A percentile compares a stretch with the other conserved stretches of the same genome.
Conservation (phyloP, 2,329 filamentous ascomycete species). For the Aureobasidium sp. region DNA sequence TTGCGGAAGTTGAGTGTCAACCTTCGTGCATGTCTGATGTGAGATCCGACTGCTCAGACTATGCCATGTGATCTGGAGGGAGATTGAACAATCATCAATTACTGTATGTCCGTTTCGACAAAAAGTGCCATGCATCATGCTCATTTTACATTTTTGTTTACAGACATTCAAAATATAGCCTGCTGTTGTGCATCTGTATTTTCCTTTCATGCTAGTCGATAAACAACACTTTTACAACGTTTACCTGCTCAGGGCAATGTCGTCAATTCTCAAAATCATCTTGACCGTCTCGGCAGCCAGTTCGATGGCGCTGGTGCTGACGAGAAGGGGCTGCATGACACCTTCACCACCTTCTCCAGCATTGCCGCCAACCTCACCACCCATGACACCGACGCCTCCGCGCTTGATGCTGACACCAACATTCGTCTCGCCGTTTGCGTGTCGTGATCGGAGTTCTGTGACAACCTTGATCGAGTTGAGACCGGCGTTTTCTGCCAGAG, state of each 20-base stretch:
- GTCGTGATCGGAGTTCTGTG: conserved; percentile 85
- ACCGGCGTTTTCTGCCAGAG: conserved; percentile 92
- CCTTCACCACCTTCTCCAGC: conserved; percentile 36
- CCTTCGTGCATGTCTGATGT: background rate
- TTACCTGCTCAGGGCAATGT: conserved; percentile 48
- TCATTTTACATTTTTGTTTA: conserved; percentile 12
- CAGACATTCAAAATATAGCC: conserved; percentile 8
- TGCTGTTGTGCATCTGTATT: background rate
- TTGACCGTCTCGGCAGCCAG: conserved; percentile 97
- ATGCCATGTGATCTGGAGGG: background rate
- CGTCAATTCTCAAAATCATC: conserved; percentile 71
- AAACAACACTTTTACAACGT: conserved; percentile 1
- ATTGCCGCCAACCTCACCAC: conserved; percentile 40
- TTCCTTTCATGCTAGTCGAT: background rate
- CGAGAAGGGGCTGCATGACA: conserved; percentile 87
- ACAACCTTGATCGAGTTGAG: conserved; percentile 99
- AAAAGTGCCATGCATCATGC: background rate
- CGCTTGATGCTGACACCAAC: conserved; percentile 98
- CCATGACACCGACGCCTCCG: conserved; percentile 93
- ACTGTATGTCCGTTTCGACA: background rate
- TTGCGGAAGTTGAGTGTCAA: background rate
- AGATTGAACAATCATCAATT: background rate
- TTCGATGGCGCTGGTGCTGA: conserved; percentile 96
- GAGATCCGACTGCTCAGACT: background rate
- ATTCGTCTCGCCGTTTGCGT: conserved; percentile 90